A percentile compares a stretch with the other conserved stretches of the same genome.
phyloP scores from a whole-genome alignment of 768 basidiomycete species.

The Suillus ampliporus region DNA sequence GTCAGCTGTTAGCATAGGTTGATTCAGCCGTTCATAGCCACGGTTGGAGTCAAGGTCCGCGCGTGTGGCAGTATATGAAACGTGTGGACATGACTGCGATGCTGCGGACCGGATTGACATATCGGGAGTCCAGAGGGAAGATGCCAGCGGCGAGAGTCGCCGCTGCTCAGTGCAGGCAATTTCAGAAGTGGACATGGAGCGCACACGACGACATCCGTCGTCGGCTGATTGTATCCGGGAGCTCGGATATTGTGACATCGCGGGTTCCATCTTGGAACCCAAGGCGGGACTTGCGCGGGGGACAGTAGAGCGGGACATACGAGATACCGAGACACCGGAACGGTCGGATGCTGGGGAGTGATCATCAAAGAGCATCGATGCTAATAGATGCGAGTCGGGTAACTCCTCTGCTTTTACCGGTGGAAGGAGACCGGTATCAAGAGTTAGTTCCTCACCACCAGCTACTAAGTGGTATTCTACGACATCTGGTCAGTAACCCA shows the following conservation, averaged over 20 bases:
- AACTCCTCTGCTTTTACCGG: slow-evolving; percentile 63
- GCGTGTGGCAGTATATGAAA: slow-evolving; percentile 30
- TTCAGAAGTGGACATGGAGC: slow-evolving; percentile 38
- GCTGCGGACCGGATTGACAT: slow-evolving; percentile 27
- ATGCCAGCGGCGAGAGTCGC: slow-evolving; percentile 37
- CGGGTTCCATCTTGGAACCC: slow-evolving; percentile 30
- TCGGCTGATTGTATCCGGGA: slow-evolving; percentile 29
- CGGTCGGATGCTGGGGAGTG: slow-evolving; percentile 39
- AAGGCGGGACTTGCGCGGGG: slow-evolving; percentile 29
- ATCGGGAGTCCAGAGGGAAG: slow-evolving; percentile 36
- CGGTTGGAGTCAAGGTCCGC: slow-evolving; percentile 19
- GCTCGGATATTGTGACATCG: slow-evolving; percentile 27
- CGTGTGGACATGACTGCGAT: slow-evolving; percentile 31
- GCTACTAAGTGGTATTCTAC: slow-evolving; percentile 81
- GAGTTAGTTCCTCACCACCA: slow-evolving; percentile 75
- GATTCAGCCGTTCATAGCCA: slow-evolving; percentile 6
- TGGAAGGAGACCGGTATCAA: slow-evolving; percentile 52
- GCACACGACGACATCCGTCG: slow-evolving; percentile 35
- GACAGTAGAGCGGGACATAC: slow-evolving; percentile 31
- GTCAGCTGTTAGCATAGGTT: slow-evolving; percentile 12
- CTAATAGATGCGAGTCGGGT: slow-evolving; percentile 46
- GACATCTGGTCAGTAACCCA: slow-evolving; percentile 8
- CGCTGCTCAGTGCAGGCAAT: slow-evolving; percentile 33
- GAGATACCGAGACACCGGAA: slow-evolving; percentile 34
- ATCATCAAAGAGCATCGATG: slow-evolving; percentile 43